Evolutionary conservation across 1,284 basidiomycete genomes (phyloP).

Genomic region (Cryptococcus sp.): DNA sequence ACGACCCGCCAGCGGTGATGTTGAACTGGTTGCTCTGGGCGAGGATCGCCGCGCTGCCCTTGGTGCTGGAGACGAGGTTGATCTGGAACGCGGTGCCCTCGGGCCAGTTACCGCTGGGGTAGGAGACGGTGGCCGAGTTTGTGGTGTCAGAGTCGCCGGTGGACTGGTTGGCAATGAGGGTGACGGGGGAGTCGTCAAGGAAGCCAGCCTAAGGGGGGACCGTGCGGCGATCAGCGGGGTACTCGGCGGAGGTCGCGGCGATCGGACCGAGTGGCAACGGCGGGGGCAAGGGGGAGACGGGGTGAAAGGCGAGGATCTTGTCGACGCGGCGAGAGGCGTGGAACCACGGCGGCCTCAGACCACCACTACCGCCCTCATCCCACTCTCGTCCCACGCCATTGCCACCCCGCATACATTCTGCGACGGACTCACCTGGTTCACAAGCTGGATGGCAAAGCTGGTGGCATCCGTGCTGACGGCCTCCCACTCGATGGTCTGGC

Average conservation of each 20-base stretch:
- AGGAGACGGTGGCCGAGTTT: constrained; percentile 28
- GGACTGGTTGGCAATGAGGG: constrained; percentile 34
- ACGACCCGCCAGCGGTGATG: constrained; percentile 51
- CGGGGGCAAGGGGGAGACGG: background rate
- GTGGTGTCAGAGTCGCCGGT: constrained; percentile 30
- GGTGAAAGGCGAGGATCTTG: background rate
- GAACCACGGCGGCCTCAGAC: background rate
- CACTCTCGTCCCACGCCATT: background rate
- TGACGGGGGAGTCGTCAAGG: constrained; percentile 38
- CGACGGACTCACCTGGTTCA: constrained; percentile 57
- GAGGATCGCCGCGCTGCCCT: constrained; percentile 49
- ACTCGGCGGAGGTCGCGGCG: background rate
- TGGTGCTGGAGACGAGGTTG: constrained; percentile 60
- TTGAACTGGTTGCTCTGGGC: constrained; percentile 58
- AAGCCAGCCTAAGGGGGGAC: constrained; percentile 26
- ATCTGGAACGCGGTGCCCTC: constrained; percentile 55
- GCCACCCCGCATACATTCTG: background rate
- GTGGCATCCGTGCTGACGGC: constrained; percentile 62
- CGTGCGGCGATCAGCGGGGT: background rate
- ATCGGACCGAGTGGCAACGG: too few species aligned
- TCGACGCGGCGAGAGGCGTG: background rate
- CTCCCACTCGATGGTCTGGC: constrained; percentile 62
- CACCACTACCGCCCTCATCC: background rate
- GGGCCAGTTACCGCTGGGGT: constrained; percentile 39
- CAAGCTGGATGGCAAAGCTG: constrained; percentile 67